These are phyloP conservation scores for Alternaria tenuissima DNA, from an alignment of 2,329 filamentous ascomycete genomes.

Conservation along the genomic window DNA sequence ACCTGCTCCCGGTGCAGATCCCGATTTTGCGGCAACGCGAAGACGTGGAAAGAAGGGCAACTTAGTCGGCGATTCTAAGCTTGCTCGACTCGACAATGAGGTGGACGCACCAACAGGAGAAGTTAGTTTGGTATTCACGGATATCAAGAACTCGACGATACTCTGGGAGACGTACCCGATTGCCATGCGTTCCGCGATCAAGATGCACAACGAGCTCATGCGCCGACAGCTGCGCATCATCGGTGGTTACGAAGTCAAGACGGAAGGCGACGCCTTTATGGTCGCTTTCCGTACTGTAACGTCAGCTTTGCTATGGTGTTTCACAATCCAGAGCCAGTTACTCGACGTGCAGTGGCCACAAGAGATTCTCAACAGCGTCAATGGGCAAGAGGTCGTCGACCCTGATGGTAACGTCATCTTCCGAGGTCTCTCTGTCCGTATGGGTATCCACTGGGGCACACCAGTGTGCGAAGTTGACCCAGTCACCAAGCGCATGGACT, in stretches of 20 bases:
- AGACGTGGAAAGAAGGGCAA: constrained; percentile 66
- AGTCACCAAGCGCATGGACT: constrained; percentile 97
- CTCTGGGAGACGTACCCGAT: constrained; percentile 95
- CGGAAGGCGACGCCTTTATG: constrained; percentile 99
- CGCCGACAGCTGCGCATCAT: constrained; percentile 90
- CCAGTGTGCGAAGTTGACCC: constrained; percentile 96
- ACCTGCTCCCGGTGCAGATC: constrained; percentile 71
- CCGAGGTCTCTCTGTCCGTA: constrained; percentile 90
- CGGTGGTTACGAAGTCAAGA: constrained; percentile 98
- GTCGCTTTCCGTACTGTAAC: constrained; percentile 97
- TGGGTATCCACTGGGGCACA: constrained; percentile 96
- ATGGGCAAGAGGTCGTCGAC: constrained; percentile 83
- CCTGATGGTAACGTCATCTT: constrained; percentile 90
- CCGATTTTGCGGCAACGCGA: constrained; percentile 73
- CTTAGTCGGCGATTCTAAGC: constrained; percentile 77
- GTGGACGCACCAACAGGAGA: constrained; percentile 91
- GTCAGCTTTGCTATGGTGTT: constrained; percentile 93
- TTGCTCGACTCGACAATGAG: constrained; percentile 86
- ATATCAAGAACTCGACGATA: constrained; percentile 97
- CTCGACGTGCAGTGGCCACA: constrained; percentile 92
- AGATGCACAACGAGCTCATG: constrained; percentile 97
- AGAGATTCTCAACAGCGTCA: constrained; percentile 86
- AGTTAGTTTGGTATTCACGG: constrained; percentile 93
- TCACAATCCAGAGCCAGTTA: constrained; percentile 87
- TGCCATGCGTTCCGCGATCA: constrained; percentile 96